Evolutionary conservation across 1,284 basidiomycete genomes (phyloP), one percentile per base, ranked within the genome.

Genomic region (Melampsora abietis-canadensis): DNA sequence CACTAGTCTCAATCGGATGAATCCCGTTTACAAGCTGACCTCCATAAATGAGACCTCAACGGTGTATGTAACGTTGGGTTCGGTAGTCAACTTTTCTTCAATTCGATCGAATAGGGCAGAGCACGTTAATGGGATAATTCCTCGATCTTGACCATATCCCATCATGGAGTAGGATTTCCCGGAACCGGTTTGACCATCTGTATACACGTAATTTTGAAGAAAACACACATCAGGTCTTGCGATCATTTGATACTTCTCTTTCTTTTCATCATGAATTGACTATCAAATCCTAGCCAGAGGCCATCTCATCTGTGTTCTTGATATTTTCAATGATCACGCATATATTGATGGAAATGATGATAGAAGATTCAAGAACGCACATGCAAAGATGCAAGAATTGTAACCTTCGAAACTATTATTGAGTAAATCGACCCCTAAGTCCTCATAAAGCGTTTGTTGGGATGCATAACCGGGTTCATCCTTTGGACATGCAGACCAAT

Each of bases 21-120:
- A 12, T 8, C 37, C 10, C 73, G 80, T 80, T 40, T 21, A n/a
- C 30, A n/a, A n/a, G 77, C 83, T 76, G 77, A 90, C 90, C 85
- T 95, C 92, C 77, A 98, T 98, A 81, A 97, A 98, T 10, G 94
- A 98, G 24, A 97, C 95, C 84, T 98, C 94, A 62, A 97, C 94
- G 4, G 89, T 90, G 81, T 94, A 94, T 75, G 85, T 87, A 75
- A 94, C 81, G 79, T 90, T 88, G 4, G 88, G 82, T 79, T 95
- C 91, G 7, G 77, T 82, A 0, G 84, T 84, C 78, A 83, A 87
- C 84, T 91, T 91, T 54, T 85, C 81, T 61, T 86, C 86, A 62
- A 95, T 90, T 77, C 94, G 88, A 76, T 88, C 85, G 82, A 98
- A 98, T 31, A 98, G 85, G 81, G 95, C 92, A 64, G 88, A 89